Evolutionary conservation across 2,329 filamentous ascomycete species (phyloP), one percentile per base, ranked within the genome.

Genomic region (Plenodomus biglobosus): DNA sequence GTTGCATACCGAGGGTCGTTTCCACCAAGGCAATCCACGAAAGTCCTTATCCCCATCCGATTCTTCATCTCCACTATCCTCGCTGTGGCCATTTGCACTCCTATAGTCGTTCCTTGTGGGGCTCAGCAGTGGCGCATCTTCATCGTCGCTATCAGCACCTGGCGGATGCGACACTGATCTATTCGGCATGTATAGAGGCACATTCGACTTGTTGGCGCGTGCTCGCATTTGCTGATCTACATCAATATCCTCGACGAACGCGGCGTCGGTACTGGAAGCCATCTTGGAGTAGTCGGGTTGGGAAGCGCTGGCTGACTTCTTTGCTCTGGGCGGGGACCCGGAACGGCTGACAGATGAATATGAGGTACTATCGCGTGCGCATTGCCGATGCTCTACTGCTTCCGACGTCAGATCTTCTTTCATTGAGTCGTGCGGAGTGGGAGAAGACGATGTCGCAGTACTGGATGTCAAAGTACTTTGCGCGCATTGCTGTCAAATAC

Each of bases 1-100:
- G 27, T n/a, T n/a, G 40, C 74, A 65, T 70, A 80, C 79, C 52
- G 75, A 80, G 40, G 79, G 76, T 50, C 61, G 73, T 59, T 76
- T 79, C 74, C 76, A 80, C 75, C 73, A 76, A 42, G 75, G 72
- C 52, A 75, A 65, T 3, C 70, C 69, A 40, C 69, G 64, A 39
- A 76, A 70, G 21, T 75, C 75, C 13, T 55, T 61, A 18, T 65
- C 62, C 27, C 68, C 69, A 38, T 58, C 55, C 70, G 70, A 73
- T 41, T 66, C 64, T 6, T 55, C 41, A 34, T 56, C 48, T 4
- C 44, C 44, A n/a, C 48, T 34, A 8, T 51, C 48, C 10, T 38
- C 38, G 13, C 42, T 42, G 21, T 52, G 43, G 19, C 45, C 52
- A 15, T 53, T 50, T 30, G 40, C 46, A 19, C 50, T 53, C 18